Evolutionary conservation across 169 alveolate species (phyloP), one percentile per base, ranked within the genome.

Genomic region (Plasmodium coatneyi): DNA sequence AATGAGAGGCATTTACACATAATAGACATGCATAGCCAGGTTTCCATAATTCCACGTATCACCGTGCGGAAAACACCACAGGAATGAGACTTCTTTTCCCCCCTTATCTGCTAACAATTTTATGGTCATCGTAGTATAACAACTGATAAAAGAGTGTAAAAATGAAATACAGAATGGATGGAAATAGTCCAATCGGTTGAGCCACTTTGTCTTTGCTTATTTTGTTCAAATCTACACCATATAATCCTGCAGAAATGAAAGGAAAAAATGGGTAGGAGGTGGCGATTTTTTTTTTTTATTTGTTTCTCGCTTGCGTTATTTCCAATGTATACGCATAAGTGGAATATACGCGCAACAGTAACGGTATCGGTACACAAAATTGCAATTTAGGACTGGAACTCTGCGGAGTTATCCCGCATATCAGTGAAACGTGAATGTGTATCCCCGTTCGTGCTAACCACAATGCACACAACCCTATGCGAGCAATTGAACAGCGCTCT

Each of bases 171-270:
- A 96, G 92, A 43, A 97, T 95, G 12, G 98, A 97, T 12, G 98
- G 98, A 6, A 97, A 98, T 78, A 98, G 95, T 28, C 99, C 99
- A 95, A 98, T 94, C 14, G 98, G 96, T 95, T 98, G 98, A 12
- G 99, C 98, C 25, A 95, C 93, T 52, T 83, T 91, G 49, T 76
- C 78, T 39, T 93, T 93, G 71, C 76, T 91, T 52, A 70, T 72
- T 81, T 93, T 93, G 60, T 93, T 93, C 66, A 95, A 80, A 78
- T 95, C 96, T 14, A 83, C 10, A 28, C 96, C 96, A 28, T 49
- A 92, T 22, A 95, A 74, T 14, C 95, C 95, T 87, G 76, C 25
- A 87, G 56, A 87, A 87, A 36, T 25, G 70, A 16, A 19, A n/a
- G 46, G 54, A 41, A 4, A 1, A 79, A 7, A 39, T 46, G 74